A percentile compares a stretch with the other conserved stretches of the same genome.
These are phyloP conservation scores for Triadica sebifera DNA, from an alignment of 345 rosid genomes.

Conservation along the genomic window DNA sequence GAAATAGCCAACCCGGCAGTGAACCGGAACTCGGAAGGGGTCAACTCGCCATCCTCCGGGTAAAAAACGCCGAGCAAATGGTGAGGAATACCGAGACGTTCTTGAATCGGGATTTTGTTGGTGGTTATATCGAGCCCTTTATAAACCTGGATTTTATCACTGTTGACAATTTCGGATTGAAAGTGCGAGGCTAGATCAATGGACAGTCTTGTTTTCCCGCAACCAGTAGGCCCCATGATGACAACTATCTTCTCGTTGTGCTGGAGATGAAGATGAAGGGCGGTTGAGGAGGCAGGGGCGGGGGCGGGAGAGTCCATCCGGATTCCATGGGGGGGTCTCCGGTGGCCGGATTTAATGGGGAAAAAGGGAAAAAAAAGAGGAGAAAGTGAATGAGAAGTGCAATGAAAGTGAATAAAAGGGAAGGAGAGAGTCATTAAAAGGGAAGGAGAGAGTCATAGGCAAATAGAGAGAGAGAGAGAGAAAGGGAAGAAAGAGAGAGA, in stretches of 20 bases:
- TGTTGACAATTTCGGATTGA: slow-evolving; percentile 67
- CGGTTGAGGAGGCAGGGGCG: background rate
- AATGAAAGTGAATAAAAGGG: slow-evolving; percentile 10
- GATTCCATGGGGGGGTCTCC: background rate
- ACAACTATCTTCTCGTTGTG: slow-evolving; percentile 60
- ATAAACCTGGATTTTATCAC: slow-evolving; percentile 89
- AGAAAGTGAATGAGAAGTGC: background rate
- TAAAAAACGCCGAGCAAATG: slow-evolving; percentile 62
- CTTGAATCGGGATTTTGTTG: slow-evolving; percentile 60
- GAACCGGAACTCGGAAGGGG: slow-evolving; percentile 53
- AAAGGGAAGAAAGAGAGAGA: background rate
- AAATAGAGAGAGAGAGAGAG: background rate
- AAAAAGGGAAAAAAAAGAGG: background rate
- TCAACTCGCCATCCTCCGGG: slow-evolving; percentile 47
- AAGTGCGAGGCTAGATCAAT: slow-evolving; percentile 63
- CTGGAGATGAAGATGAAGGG: background rate
- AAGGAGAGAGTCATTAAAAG: background rate
- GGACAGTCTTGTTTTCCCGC: slow-evolving; percentile 78
- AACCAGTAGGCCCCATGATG: slow-evolving; percentile 86
- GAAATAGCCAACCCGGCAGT: slow-evolving; percentile 40
- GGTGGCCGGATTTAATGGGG: background rate
- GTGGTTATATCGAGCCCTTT: slow-evolving; percentile 76
- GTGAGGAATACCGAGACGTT: slow-evolving; percentile 68
- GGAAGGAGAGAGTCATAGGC: slow-evolving; percentile 7
- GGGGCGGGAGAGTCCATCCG: slow-evolving; percentile 18